Conservation (phyloP, 345 rosid genomes). For the Hibiscus tridactylites region DNA sequence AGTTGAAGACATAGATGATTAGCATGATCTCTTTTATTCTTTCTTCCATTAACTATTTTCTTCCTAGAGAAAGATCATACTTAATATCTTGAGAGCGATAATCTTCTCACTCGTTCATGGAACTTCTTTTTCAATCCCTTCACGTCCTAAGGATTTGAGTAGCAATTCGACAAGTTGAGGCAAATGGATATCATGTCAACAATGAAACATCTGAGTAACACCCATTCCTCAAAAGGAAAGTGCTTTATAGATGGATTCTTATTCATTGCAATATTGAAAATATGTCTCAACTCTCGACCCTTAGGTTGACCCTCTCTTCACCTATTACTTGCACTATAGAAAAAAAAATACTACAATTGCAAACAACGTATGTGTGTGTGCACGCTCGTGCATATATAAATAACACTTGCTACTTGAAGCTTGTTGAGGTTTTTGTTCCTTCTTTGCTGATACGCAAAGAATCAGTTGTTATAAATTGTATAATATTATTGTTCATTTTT, state of each 20-base stretch:
- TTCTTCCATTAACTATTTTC: neutral
- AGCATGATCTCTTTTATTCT: neutral
- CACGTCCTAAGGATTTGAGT: neutral
- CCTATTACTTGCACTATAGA: neutral
- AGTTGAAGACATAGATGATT: neutral
- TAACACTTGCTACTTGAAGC: too few species aligned
- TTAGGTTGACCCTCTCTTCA: neutral
- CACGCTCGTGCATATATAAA: too few species aligned
- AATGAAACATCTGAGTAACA: neutral
- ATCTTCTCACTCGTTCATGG: neutral
- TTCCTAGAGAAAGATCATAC: neutral
- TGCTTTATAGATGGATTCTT: neutral
- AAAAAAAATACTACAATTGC: neutral
- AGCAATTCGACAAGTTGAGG: neutral
- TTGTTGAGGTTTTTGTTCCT: too few species aligned
- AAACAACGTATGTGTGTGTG: too few species aligned
- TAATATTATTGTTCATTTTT: too few species aligned
- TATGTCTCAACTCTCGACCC: neutral
- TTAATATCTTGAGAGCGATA: neutral
- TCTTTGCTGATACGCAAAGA: too few species aligned
- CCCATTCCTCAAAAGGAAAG: neutral
- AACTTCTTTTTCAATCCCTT: neutral
- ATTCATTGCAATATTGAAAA: neutral
- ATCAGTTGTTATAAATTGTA: too few species aligned
- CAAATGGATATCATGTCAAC: neutral